Evolutionary conservation across 2,329 filamentous ascomycete species (phyloP).

Genomic region (Coniochaeta pulveracea): DNA sequence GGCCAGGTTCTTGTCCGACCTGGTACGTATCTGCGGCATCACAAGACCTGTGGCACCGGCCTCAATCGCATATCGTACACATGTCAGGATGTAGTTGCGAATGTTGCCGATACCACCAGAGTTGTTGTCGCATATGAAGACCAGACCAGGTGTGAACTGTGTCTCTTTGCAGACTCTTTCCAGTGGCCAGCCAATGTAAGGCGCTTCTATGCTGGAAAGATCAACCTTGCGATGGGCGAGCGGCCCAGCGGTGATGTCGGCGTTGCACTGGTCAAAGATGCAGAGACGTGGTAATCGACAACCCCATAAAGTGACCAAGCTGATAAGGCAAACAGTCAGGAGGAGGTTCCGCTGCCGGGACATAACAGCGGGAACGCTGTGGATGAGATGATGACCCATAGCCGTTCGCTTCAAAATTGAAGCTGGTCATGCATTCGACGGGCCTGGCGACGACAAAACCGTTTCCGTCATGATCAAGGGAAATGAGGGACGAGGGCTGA

Average conservation of each 20-base stretch:
- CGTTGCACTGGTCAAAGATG: conserved; percentile 10
- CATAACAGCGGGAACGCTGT: conserved; percentile 6
- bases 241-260: conserved; percentile 1
- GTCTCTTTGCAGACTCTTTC: conserved; percentile 30
- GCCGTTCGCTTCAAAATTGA: no score
- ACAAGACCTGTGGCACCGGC: conserved; percentile 33
- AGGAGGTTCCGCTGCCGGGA: conserved; percentile 11
- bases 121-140: conserved; percentile 38
- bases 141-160: conserved; percentile 26
- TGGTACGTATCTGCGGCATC: conserved; percentile 32
- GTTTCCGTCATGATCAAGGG: no score
- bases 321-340: conserved; percentile 11
- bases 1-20: conserved; percentile 27
- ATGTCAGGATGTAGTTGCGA: conserved; percentile 37
- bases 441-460: no score
- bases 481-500: no score
- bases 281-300: conserved; percentile 14
- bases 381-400: no score
- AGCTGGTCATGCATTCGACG: no score
- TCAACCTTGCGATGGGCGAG: conserved; percentile 15
- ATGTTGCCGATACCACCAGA: conserved; percentile 39
- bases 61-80: conserved; percentile 35
- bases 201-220: conserved; percentile 24
- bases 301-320: conserved; percentile 14
- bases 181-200: conserved; percentile 34